phyloP scores from a whole-genome alignment of 179 eudicot species.

The Heliamphora ciliata region DNA sequence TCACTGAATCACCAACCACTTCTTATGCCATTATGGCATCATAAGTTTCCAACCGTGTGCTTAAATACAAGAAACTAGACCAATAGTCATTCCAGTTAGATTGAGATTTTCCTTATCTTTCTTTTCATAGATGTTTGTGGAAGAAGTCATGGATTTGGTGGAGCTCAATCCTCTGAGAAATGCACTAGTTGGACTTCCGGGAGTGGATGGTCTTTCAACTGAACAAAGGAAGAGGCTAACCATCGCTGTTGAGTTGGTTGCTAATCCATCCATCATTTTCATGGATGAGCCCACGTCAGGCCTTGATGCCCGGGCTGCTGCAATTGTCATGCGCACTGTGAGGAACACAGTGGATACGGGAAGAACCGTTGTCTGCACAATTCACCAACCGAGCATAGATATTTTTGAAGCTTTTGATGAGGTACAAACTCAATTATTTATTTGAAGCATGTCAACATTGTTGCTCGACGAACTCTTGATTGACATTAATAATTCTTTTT shows the following conservation, averaged over 20 bases:
- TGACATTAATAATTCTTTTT: neutral
- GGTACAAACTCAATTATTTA: conserved; percentile 23
- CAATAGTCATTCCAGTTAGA: neutral
- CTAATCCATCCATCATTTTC: conserved; percentile 70
- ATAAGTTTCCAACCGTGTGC: neutral
- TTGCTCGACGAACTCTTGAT: too few species aligned
- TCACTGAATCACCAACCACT: neutral
- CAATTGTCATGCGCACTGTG: conserved; percentile 70
- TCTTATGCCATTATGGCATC: neutral
- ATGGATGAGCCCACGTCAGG: conserved; percentile 91
- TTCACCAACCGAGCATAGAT: conserved; percentile 73
- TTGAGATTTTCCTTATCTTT: neutral
- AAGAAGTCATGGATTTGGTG: conserved; percentile 64
- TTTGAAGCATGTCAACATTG: too few species aligned
- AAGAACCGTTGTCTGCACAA: conserved; percentile 68
- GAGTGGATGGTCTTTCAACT: conserved; percentile 57
- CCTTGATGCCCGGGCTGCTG: conserved; percentile 85
- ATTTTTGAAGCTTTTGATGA: conserved; percentile 82
- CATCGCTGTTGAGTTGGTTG: conserved; percentile 70
- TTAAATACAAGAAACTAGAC: neutral
- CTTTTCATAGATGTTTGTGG: conserved; percentile 47
- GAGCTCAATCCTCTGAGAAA: conserved; percentile 50
- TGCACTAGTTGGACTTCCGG: conserved; percentile 65
- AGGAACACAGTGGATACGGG: conserved; percentile 59
- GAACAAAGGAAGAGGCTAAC: conserved; percentile 76